Evolutionary conservation across 208 protist genomes (phyloP).

Genomic region (Acanthamoeba triangularis): DNA sequence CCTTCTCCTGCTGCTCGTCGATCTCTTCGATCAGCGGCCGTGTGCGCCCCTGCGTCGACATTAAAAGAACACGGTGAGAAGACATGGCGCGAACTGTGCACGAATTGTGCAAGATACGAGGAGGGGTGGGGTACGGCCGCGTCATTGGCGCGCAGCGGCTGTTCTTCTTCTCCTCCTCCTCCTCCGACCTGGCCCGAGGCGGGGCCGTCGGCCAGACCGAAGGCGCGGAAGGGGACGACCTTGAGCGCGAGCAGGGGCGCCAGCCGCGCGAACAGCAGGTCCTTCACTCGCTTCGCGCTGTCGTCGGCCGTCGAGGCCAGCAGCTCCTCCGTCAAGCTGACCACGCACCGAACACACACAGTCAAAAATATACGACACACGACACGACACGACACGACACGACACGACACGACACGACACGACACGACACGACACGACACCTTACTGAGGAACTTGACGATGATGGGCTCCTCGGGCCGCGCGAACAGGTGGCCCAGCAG

Average conservation of each 20-base stretch:
- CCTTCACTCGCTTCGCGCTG: background rate
- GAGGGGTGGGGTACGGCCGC: no score
- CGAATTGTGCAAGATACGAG: no score
- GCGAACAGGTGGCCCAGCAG: conserved; percentile 41
- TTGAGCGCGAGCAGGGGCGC: conserved; percentile 39
- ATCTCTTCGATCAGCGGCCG: conserved; percentile 5
- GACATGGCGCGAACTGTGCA: no score
- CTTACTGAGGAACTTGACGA: conserved; percentile 53
- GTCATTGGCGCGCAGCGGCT: background rate
- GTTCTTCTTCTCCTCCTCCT: no score
- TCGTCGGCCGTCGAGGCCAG: background rate
- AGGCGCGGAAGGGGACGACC: conserved; percentile 31
- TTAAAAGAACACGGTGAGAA: no score
- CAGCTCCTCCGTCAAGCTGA: conserved; percentile 25
- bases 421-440: no score
- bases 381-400: background rate
- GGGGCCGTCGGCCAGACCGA: background rate
- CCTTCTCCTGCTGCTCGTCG: background rate
- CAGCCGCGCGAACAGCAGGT: conserved; percentile 34
- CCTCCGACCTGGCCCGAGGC: background rate
- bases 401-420: background rate
- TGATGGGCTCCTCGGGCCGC: conserved; percentile 5
- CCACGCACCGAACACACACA: background rate
- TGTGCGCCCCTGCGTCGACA: background rate
- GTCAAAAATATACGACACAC: background rate